Evolutionary conservation across 2,329 filamentous ascomycete genomes (phyloP).

Genomic region (Magnaporthales sp.): DNA sequence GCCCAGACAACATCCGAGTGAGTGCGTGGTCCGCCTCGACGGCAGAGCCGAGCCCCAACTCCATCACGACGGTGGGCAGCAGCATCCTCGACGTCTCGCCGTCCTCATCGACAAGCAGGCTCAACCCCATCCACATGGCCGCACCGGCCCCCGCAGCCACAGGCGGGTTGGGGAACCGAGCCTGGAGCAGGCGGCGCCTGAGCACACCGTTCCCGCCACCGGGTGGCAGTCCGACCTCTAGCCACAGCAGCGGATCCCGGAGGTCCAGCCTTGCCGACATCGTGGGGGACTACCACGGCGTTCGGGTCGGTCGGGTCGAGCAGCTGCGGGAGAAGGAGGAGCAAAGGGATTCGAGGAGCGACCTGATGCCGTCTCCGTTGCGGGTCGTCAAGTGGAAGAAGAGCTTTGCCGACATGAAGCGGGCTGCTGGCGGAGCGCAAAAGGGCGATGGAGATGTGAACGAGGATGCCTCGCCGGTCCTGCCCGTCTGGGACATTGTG

Average conservation of each 20-base stretch:
- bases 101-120: background rate
- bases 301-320: background rate
- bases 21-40: background rate
- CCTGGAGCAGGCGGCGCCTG: constrained; percentile 1
- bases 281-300: background rate
- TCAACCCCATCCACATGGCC: background rate
- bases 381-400: background rate
- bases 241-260: background rate
- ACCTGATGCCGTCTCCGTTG: background rate
- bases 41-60: background rate
- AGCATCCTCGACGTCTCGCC: background rate
- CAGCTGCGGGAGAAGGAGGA: background rate
- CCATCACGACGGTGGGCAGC: background rate
- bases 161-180: background rate
- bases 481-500: background rate
- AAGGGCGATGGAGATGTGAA: background rate
- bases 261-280: background rate
- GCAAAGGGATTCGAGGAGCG: background rate
- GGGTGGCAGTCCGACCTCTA: background rate
- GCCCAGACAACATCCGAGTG: background rate
- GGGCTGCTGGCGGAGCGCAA: background rate
- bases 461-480: background rate
- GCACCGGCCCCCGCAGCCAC: background rate
- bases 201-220: background rate
- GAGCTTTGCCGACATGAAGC: background rate